phyloP scores from a whole-genome alignment of 2,329 filamentous ascomycete genomes.

The Trichocomaceae sp. region DNA sequence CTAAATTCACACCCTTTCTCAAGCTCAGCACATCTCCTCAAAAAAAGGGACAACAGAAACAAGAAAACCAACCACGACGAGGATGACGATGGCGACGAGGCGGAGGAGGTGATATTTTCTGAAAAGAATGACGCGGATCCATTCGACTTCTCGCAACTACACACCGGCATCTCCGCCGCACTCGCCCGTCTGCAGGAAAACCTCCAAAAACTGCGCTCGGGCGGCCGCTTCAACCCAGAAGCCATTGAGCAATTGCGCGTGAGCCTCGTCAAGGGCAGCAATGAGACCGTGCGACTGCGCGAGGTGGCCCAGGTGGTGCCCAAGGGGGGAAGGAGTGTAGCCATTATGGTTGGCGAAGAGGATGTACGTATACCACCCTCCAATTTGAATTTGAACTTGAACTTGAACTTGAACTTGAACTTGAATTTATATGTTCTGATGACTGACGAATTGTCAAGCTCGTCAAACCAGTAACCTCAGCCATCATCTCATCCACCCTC shows the following conservation, averaged over 20 bases:
- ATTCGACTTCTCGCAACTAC: slow-evolving; percentile 54
- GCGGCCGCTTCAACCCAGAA: slow-evolving; percentile 57
- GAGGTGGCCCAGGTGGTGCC: slow-evolving; percentile 63
- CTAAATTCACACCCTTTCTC: slow-evolving; percentile 1
- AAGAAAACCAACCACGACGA: background rate
- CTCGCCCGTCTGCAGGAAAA: slow-evolving; percentile 55
- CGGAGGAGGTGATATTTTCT: background rate
- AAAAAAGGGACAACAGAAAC: slow-evolving; percentile 12
- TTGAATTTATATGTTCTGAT: background rate
- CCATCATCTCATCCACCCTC: slow-evolving; percentile 37
- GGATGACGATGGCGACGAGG: slow-evolving; percentile 1
- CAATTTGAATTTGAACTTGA: no score
- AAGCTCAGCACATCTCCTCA: slow-evolving; percentile 2
- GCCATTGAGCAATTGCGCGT: slow-evolving; percentile 56
- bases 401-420: no score
- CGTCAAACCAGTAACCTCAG: slow-evolving; percentile 39
- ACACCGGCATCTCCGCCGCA: slow-evolving; percentile 50
- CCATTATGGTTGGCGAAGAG: slow-evolving; percentile 59
- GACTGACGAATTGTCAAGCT: no score
- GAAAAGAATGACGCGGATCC: slow-evolving; percentile 39
- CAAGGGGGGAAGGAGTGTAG: slow-evolving; percentile 54
- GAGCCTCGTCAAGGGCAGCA: slow-evolving; percentile 47
- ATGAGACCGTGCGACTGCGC: slow-evolving; percentile 49
- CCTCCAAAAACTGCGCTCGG: slow-evolving; percentile 55
- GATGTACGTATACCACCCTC: no score